These are phyloP conservation scores for Mycena latifolia DNA, from an alignment of 768 basidiomycete genomes.

Conservation along the genomic window DNA sequence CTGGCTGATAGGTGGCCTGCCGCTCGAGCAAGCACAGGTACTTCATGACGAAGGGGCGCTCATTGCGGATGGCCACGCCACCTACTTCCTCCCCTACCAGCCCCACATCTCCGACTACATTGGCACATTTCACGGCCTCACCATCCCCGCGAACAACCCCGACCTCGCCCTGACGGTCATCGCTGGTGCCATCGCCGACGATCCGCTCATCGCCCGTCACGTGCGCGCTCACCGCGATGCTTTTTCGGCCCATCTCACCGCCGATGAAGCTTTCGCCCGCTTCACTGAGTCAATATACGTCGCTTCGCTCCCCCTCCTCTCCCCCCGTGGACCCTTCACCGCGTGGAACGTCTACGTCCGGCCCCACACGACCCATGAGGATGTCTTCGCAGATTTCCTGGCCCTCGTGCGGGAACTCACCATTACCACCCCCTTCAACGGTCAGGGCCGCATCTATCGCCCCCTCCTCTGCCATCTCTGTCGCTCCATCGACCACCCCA, in stretches of 20 bases:
- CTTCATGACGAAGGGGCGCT: background rate
- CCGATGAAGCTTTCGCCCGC: background rate
- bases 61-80: background rate
- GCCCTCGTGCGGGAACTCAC: background rate
- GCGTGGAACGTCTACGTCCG: constrained; percentile 7
- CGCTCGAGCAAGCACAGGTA: background rate
- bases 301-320: background rate
- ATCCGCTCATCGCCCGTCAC: background rate
- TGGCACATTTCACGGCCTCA: background rate
- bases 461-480: constrained; percentile 15
- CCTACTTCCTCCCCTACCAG: background rate
- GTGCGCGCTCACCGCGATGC: constrained; percentile 9
- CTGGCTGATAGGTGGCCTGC: background rate
- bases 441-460: background rate
- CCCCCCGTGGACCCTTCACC: background rate
- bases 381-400: background rate
- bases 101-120: background rate
- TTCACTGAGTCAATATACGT: background rate
- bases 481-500: constrained; percentile 13
- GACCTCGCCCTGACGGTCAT: background rate
- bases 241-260: background rate
- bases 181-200: background rate
- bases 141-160: background rate
- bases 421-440: constrained; percentile 3
- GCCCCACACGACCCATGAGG: background rate